Base-by-base conservation (phyloP, 176 grass and related monocot species). In the Oryza coarctata region DNA sequence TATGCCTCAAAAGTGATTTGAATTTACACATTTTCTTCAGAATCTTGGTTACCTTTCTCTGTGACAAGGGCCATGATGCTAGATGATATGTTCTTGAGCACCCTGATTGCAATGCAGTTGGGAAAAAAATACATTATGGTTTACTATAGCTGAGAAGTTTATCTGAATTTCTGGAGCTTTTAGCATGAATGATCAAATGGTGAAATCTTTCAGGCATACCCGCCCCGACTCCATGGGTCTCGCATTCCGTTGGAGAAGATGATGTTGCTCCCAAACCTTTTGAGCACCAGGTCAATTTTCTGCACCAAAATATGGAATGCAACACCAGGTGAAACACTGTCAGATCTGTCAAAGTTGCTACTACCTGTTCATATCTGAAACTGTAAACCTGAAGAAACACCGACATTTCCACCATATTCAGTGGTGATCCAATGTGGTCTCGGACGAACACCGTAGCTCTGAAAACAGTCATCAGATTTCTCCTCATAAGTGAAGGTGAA, bases 171-270 rank as follows among this genome's bases (percentile, higher is more conserved):
- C 61, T 63, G 29, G 78, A 86, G 39, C 17, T 73, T 66, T 68
- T 4, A 18, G 25, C 44, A 80, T 67, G 27, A 83, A 72, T 17
- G 36, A 25, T 75, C 23, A 85, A 47, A 9, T n/a, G 71, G 63
- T 73, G 43, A 41, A 28, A 7, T 82, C 7, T 44, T 77, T 25
- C 18, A 84, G 2, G 64, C 67, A 7, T 93, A 95, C 96, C 96
- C 96, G 65, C 93, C 93, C 68, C 91, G 82, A 70, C 96, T 99
- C 96, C 96, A 99, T 12, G 96, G 96, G 57, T 95, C 96, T 68
- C 89, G 90, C 96, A 99, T 90, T 79, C 96, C 93, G 3, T 99
- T 95, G 28, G 93, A 99, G 80, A 99, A 95, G 75, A 99, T 94
- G 63, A 99, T 94, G 77, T 99, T 99, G 91, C 96, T 99, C 40